Evolutionary conservation across 1,139 yeast genomes (phyloP).

Genomic region (Pichia inconspicua): DNA sequence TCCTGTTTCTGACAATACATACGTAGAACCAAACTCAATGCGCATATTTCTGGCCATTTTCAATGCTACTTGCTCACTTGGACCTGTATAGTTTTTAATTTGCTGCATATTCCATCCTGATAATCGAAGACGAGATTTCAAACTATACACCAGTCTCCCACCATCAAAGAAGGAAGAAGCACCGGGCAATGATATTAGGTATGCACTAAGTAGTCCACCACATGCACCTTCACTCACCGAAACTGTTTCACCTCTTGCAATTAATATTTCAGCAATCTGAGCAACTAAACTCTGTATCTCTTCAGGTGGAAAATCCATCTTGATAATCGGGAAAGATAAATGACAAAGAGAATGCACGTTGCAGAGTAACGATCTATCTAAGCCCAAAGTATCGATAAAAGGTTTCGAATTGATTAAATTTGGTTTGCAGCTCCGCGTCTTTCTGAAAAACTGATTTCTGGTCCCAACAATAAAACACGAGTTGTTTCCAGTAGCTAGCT

Average conservation of each 20-base stretch:
- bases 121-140: slow-evolving; percentile 63
- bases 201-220: slow-evolving; percentile 79
- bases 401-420: no score
- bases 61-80: slow-evolving; percentile 67
- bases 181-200: slow-evolving; percentile 74
- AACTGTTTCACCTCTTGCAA: slow-evolving; percentile 50
- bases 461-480: no score
- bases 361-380: no score
- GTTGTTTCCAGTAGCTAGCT: no score
- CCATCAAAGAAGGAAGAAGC: slow-evolving; percentile 81
- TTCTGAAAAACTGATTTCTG: no score
- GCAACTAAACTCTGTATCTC: slow-evolving; percentile 43
- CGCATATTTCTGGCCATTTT: slow-evolving; percentile 71
- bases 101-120: slow-evolving; percentile 75
- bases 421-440: no score
- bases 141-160: slow-evolving; percentile 70
- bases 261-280: slow-evolving; percentile 49
- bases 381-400: no score
- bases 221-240: slow-evolving; percentile 86
- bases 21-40: slow-evolving; percentile 75
- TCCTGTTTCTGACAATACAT: slow-evolving; percentile 78
- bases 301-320: slow-evolving; percentile 55
- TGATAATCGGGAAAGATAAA: not conserved
- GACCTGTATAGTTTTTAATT: slow-evolving; percentile 67
- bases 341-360: no score